Percentiles rank a stretch among this genome's conserved stretches.
These are phyloP conservation scores for Myrica gale DNA, from an alignment of 306 rosid genomes.

Conservation along the genomic window DNA sequence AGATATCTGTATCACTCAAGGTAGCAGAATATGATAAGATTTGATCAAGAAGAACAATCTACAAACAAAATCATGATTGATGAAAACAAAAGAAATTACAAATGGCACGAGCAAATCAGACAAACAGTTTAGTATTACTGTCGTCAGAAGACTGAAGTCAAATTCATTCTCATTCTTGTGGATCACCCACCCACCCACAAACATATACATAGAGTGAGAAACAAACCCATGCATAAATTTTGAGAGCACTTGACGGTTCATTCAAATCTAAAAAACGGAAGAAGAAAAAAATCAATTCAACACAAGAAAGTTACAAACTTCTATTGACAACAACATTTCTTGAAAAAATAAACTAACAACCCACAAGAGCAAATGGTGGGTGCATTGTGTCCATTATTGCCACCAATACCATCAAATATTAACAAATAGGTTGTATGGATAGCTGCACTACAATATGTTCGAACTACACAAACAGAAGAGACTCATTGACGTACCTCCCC, in stretches of 20 bases:
- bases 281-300: not conserved
- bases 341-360: not conserved
- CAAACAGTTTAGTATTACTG: not conserved
- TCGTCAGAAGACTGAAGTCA: too few species aligned
- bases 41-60: too few species aligned
- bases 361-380: not conserved
- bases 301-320: not conserved
- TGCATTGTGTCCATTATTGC: not conserved
- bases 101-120: not conserved
- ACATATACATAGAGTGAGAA: not conserved
- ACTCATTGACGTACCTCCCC: constrained; percentile 42
- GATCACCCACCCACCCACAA: not conserved
- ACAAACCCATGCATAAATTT: not conserved
- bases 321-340: not conserved
- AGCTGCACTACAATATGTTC: not conserved
- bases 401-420: not conserved
- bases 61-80: too few species aligned
- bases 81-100: not conserved
- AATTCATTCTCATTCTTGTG: too few species aligned
- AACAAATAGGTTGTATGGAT: not conserved
- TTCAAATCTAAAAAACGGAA: not conserved
- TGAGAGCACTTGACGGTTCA: not conserved
- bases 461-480: not conserved
- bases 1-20: too few species aligned
- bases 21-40: too few species aligned